Percentiles rank a stretch among this genome's conserved stretches.
phyloP scores from a whole-genome alignment of 129 eudicot genomes.

The Centella asiatica region DNA sequence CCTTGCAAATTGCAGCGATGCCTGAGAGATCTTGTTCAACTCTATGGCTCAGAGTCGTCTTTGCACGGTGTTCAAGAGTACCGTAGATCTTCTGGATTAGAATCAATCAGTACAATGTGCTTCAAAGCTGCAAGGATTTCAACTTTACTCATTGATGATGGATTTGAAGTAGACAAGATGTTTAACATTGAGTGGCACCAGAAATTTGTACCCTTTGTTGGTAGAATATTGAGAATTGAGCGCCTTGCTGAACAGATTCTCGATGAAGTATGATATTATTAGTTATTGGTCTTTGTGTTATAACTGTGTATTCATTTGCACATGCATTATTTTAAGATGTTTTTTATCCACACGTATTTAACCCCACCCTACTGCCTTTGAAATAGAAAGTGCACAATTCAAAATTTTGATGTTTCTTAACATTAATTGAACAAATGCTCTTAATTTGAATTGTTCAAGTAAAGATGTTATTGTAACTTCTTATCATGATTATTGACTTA shows the following conservation, averaged over 20 bases:
- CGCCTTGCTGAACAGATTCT: slow-evolving; percentile 77
- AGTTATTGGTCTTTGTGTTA: neutral
- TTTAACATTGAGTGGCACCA: slow-evolving; percentile 48
- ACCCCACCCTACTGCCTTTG: no score
- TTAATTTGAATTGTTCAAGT: no score
- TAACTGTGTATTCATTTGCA: no score
- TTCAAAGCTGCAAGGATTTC: slow-evolving; percentile 78
- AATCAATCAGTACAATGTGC: slow-evolving; percentile 48
- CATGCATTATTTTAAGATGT: no score
- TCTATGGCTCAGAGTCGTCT: slow-evolving; percentile 57
- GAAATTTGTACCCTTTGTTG: slow-evolving; percentile 56
- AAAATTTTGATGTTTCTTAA: no score
- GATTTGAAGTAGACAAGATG: slow-evolving; percentile 60
- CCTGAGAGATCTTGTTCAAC: slow-evolving; percentile 72
- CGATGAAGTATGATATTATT: slow-evolving; percentile 43
- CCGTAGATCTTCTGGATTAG: slow-evolving; percentile 48
- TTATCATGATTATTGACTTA: no score
- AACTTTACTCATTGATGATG: slow-evolving; percentile 78
- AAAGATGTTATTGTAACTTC: no score
- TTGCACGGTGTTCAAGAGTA: slow-evolving; percentile 64
- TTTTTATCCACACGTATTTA: no score
- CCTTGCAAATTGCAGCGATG: slow-evolving; percentile 52
- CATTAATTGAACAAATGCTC: no score
- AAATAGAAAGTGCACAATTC: no score
- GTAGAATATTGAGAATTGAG: slow-evolving; percentile 85